Evolutionary conservation across 495 filamentous ascomycete genomes (phyloP).

Genomic region (Talaromyces stipitatus): DNA sequence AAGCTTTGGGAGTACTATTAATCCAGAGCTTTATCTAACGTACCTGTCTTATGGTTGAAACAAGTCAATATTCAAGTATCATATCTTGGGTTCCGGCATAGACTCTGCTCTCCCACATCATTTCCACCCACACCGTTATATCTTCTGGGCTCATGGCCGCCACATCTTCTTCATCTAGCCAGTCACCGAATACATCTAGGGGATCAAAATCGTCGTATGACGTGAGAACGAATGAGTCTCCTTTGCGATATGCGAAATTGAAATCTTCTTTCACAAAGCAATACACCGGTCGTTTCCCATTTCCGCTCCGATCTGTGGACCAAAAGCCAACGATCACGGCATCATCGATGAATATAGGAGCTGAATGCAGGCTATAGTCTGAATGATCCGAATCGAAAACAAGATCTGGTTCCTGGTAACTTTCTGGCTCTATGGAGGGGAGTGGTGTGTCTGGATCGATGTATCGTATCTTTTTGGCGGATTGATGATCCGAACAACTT

Average conservation of each 20-base stretch:
- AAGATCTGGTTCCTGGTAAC: background rate
- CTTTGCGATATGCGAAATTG: background rate
- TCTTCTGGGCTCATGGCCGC: too few species aligned
- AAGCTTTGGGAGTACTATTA: too few species aligned
- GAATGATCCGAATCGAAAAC: background rate
- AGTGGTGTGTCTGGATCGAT: background rate
- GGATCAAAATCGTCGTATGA: too few species aligned
- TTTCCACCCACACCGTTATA: too few species aligned
- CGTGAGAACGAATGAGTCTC: background rate
- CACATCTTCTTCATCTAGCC: too few species aligned
- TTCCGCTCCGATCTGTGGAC: background rate
- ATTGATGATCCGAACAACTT: background rate
- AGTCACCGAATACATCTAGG: too few species aligned
- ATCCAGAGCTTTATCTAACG: too few species aligned
- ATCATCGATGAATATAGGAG: background rate
- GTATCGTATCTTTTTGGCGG: background rate
- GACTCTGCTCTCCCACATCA: too few species aligned
- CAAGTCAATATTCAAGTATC: background rate
- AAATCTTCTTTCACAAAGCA: background rate
- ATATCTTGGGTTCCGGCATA: background rate
- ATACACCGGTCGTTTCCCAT: background rate
- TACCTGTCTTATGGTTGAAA: too few species aligned
- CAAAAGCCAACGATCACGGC: background rate
- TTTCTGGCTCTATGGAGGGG: background rate
- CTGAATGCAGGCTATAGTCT: background rate